Evolutionary conservation across 176 grass and related monocot species (phyloP), one percentile per base, ranked within the genome.

Genomic region (Raddia distichophylla): DNA sequence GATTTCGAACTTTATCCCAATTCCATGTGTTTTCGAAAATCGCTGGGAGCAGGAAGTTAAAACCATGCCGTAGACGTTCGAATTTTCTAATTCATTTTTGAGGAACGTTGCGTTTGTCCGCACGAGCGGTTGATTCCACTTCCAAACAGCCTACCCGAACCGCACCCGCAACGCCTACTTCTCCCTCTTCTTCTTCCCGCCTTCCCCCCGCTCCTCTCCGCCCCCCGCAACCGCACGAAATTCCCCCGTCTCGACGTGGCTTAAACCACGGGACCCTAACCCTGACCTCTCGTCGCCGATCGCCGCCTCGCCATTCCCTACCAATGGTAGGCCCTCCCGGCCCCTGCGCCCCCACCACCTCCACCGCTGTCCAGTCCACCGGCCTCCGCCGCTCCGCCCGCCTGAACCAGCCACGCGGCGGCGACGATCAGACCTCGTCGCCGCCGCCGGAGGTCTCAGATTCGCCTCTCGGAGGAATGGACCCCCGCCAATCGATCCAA

Each of bases 161-260:
- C 37, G 64, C 3, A 40, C 1, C 64, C 33, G 15, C 15, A 4
- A 17, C 10, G 35, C 50, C 34, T 18, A 15, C n/a, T 67, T 46
- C 46, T 9, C 2, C 47, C 14, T 46, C 53, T 49, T 56, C 63
- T 76, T 56, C 82, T 89, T 89, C 87, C 81, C 86, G 82, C 87
- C 82, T 51, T 57, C 50, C 27, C 27, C 6, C 45, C 40, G 13
- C 83, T 37, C 86, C 33, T 10, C 32, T 0, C 68, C 48, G 5
- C 52, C 10, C 56, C 32, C 33, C n/a, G 15, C 18, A 71, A 11
- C 65, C 46, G 11, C 47, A 32, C 10, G 62, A 67, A 75, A 75
- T 19, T 35, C 35, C 11, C 11, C 7, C 45, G 50, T 8, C 49
- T 18, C 62, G 32, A 12, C 76, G 10, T 6, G 15, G 9, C 54